Evolutionary conservation across 345 rosid genomes (phyloP), one percentile per base, ranked within the genome.

Genomic region (Excoecaria agallocha): DNA sequence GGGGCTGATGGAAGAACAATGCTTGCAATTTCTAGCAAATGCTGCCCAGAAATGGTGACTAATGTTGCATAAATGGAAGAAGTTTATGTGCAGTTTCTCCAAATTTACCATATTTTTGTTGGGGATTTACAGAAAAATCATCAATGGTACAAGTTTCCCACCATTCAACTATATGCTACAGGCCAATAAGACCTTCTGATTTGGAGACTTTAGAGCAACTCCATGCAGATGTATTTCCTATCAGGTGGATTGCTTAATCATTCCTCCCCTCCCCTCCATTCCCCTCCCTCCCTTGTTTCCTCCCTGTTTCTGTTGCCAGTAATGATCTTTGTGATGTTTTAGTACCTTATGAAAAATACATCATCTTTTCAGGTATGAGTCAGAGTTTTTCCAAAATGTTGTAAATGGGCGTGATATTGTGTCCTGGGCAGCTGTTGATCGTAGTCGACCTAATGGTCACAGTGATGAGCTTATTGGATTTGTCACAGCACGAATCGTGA

Each of bases 371-470:
- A 94, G 98, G 88, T 94, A 92, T 30, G 98, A 94, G 85, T 78
- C 93, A 68, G 97, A 92, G 82, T 92, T 91, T 83, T 94, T 92
- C 85, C 97, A 88, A 79, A 89, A 85, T 79, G 97, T 88, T 83
- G 98, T 94, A 60, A 85, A 83, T 83, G 89, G 87, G 70, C 86
- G 81, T 59, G 92, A 90, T 76, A 90, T 92, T 65, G 84, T 94
- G 77, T 86, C 98, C 16, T 94, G 97, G 97, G 98, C 89, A 81
- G 98, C 97, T 71, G 88, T 91, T 77, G 97, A 94, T 77, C 84
- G 91, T 61, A 86, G 86, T 79, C 89, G 90, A 38, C 88, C 90
- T 56, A 81, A 91, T 79, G 94, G 86, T 78, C 77, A 75, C 24
- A 80, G 82, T 68, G 93, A 94, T 62, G 97, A 91, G 82, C 89